Evolutionary conservation across 2,329 filamentous ascomycete genomes (phyloP), one percentile per base, ranked within the genome.

Genomic region (Sporothrix protearum): DNA sequence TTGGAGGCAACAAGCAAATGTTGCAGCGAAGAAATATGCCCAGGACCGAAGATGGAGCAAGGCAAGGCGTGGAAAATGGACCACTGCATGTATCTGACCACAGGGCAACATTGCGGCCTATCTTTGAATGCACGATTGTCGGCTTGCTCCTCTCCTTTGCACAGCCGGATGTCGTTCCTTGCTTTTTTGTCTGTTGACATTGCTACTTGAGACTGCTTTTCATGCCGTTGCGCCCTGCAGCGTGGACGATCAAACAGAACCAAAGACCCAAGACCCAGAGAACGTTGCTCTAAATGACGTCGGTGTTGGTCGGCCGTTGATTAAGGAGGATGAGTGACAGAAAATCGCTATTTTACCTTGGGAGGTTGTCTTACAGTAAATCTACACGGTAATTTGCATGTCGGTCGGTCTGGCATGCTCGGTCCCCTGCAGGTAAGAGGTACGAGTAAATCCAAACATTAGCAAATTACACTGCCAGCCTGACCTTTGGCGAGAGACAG

Each of bases 331-430:
- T 16, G 36, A 64, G 36, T 64, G 59, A 45, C 59, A 28, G 59
- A 16, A 36, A 64, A 64, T 64, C 59, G 59, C 59, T 64, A 64
- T 64, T 64, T 64, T 16, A 64, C 14, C 45, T 45, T 42, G 33
- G 42, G 14, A 14, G n/a, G n/a, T n/a, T n/a, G n/a, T n/a, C n/a
- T n/a, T n/a, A n/a, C n/a, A n/a, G n/a, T n/a, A n/a, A n/a, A n/a
- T n/a, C n/a, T 47, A 16, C 14, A 47, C 42, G 3, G 14, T 47
- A 47, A 16, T 39, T 14, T 45, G 59, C 33, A 9, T 42, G 59
- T 19, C 36, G n/a, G n/a, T 63, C 36, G 22, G 19, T 39, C 55
- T 59, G 55, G 28, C 55, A 36, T 22, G 55, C 5, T 59, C 28
- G 16, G 53, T 57, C 28, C 55, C 55, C 55, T 59, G 55, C 55